Base-by-base conservation (phyloP, 1,139 yeast genomes). In the Hanseniaspora gamundiae region DNA sequence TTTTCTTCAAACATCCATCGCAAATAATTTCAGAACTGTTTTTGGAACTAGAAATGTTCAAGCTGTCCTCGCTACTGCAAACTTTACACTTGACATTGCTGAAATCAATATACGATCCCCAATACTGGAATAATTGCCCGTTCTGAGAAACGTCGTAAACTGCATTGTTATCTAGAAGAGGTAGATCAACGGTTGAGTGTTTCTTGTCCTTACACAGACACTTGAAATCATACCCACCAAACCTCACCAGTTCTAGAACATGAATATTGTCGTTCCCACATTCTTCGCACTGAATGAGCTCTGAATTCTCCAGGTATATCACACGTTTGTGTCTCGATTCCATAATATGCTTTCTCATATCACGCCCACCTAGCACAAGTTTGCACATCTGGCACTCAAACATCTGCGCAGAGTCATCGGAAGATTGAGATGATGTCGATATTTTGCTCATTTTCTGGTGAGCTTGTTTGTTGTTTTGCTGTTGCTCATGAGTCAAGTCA, bases 221-320 rank as follows among this genome's bases (percentile, higher is more conserved):
- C 0, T 70, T 59, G 70, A 77, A 70, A 51, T 74, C 79, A 19
- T 71, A 67, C 20, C 78, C 73, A 1, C 79, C 82, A 55, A 68
- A 74, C 41, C 82, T 58, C 8, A 72, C 61, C 38, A 78, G 65
- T 42, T 65, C 66, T 42, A 77, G 59, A 51, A 71, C 74, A 54
- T 76, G 80, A 40, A 78, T 67, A 53, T 76, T 77, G 40, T 66
- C 54, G 52, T 74, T 75, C 19, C 66, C 67, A 58, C 84, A 77
- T 40, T 70, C 73, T 54, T 76, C 80, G 58, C 84, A 78, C 49
- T 66, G 68, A 10, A 78, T 55, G 10, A 60, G 56, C 51, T 75
- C 78, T 27, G 62, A 67, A 3, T 61, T 50, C 0, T 53, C 46
- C 7, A 57, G 58, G 48, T 63, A 64, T 8, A 44, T 39, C 8